These are phyloP conservation scores for Candida caryicola DNA, from an alignment of 805 yeast genomes.

Conservation along the genomic window DNA sequence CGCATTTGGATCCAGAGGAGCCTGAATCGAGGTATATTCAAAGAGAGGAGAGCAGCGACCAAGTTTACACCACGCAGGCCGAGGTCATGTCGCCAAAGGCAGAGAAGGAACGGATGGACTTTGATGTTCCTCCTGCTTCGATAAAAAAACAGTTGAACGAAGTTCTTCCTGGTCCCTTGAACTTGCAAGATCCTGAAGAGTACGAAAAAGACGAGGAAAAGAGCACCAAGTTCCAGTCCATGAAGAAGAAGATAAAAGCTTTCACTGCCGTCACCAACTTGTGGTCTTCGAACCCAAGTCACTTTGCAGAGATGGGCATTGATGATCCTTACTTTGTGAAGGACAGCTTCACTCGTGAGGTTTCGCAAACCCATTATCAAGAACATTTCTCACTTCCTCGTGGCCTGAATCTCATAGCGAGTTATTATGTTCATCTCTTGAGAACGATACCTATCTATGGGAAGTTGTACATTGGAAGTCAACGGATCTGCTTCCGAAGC, in stretches of 20 bases:
- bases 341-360: slow-evolving; percentile 40
- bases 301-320: slow-evolving; percentile 44
- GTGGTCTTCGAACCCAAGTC: slow-evolving; percentile 64
- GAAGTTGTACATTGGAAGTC: slow-evolving; percentile 68
- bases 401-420: slow-evolving; percentile 52
- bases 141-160: slow-evolving; percentile 1
- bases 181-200: slow-evolving; percentile 27
- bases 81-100: background rate
- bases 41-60: background rate
- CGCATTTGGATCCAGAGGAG: slow-evolving; percentile 20
- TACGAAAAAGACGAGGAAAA: slow-evolving; percentile 10
- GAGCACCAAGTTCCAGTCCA: slow-evolving; percentile 14
- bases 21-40: slow-evolving; percentile 25
- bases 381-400: slow-evolving; percentile 62
- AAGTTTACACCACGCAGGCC: background rate
- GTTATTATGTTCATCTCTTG: slow-evolving; percentile 68
- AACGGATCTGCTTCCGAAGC: slow-evolving; percentile 75
- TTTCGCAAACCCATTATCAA: slow-evolving; percentile 58
- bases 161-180: slow-evolving; percentile 17
- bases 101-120: background rate
- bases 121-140: background rate
- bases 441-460: slow-evolving; percentile 81
- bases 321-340: slow-evolving; percentile 52
- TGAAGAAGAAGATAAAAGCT: slow-evolving; percentile 28
- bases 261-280: slow-evolving; percentile 28